Evolutionary conservation across 2,329 filamentous ascomycete species (phyloP).

Genomic region (Aspergillus hortae): DNA sequence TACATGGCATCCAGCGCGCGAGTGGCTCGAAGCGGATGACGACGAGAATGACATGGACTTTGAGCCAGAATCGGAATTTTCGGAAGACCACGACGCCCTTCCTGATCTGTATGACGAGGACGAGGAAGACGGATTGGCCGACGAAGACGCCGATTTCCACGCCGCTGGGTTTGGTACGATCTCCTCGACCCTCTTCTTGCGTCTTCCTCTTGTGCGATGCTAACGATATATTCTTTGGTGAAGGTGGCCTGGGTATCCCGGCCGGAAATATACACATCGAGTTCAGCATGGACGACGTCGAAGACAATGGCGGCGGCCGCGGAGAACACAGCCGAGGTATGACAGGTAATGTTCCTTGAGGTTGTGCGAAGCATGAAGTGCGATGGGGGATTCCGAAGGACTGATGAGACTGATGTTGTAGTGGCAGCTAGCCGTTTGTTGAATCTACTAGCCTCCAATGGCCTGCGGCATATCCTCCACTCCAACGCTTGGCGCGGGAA

Average conservation of each 20-base stretch:
- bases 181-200: neutral
- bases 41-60: constrained; percentile 49
- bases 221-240: neutral
- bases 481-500: constrained; percentile 27
- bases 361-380: no score
- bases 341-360: neutral
- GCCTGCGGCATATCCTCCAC: constrained; percentile 51
- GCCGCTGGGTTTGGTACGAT: neutral
- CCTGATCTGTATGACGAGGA: constrained; percentile 35
- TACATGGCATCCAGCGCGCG: constrained; percentile 34
- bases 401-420: constrained; percentile 20
- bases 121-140: constrained; percentile 5
- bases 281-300: constrained; percentile 24
- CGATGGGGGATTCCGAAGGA: no score
- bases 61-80: constrained; percentile 40
- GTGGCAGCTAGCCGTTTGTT: constrained; percentile 45
- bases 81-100: constrained; percentile 32
- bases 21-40: constrained; percentile 38
- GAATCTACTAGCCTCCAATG: constrained; percentile 43
- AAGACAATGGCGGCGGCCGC: constrained; percentile 8
- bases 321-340: constrained; percentile 24
- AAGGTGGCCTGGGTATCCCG: constrained; percentile 15
- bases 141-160: neutral
- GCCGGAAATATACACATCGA: constrained; percentile 27
- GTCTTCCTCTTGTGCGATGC: neutral